These are phyloP conservation scores for Cavenderia fasciculata DNA, from an alignment of 78 protist genomes.

Conservation along the genomic window DNA sequence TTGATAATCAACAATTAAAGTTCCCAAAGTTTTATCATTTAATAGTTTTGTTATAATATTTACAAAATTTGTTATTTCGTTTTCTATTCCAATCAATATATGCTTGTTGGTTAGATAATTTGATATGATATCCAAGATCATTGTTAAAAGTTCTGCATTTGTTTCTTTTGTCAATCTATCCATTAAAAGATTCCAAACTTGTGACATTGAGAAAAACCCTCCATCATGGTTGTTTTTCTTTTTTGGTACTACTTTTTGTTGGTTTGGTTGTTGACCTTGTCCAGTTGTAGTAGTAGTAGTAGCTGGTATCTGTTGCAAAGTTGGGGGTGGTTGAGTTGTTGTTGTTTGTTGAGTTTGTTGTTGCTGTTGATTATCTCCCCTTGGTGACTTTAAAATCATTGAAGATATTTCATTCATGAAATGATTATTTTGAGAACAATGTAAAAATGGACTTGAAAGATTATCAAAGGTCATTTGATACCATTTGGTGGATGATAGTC, in stretches of 20 bases:
- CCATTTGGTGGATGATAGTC: slow-evolving; percentile 50
- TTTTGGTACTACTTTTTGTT: not conserved
- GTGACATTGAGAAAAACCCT: slow-evolving; percentile 32
- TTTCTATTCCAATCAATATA: slow-evolving; percentile 16
- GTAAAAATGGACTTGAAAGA: slow-evolving; percentile 17
- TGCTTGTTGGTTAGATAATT: slow-evolving; percentile 26
- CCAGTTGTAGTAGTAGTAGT: not conserved
- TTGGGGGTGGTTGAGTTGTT: not conserved
- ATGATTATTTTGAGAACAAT: slow-evolving; percentile 26
- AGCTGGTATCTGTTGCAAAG: not conserved
- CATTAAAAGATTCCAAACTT: slow-evolving; percentile 1
- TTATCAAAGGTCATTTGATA: slow-evolving; percentile 33
- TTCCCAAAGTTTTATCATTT: slow-evolving; percentile 45
- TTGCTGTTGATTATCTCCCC: not conserved
- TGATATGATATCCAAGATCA: slow-evolving; percentile 26
- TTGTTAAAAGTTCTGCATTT: slow-evolving; percentile 17
- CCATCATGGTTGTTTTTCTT: slow-evolving; percentile 9
- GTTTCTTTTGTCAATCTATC: slow-evolving; percentile 44
- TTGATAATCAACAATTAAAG: slow-evolving; percentile 49
- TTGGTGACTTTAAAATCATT: slow-evolving; percentile 26
- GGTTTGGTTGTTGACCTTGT: not conserved
- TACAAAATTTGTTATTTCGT: slow-evolving; percentile 29
- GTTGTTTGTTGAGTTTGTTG: not conserved
- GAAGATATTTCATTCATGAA: slow-evolving; percentile 35
- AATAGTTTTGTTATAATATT: slow-evolving; percentile 24